A percentile compares a stretch with the other conserved stretches of the same genome.
These are phyloP conservation scores for Closterium sp. DNA, from an alignment of 139 green algal species.

Conservation along the genomic window DNA sequence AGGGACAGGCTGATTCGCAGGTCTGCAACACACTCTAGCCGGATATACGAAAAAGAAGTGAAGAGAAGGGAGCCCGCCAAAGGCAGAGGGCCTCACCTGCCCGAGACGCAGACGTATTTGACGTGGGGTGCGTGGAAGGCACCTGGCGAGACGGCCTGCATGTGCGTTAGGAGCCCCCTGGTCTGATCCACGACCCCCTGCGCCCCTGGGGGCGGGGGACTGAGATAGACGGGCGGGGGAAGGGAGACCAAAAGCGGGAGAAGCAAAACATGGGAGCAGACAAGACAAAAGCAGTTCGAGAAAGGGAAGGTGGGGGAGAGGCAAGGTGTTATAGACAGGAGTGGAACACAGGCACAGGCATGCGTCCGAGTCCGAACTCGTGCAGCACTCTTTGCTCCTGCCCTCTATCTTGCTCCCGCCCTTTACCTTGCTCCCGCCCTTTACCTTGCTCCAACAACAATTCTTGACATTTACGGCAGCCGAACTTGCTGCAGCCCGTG, in stretches of 20 bases:
- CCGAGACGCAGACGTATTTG: constrained; percentile 79
- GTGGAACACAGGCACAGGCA: constrained; percentile 12
- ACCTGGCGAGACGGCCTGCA: constrained; percentile 58
- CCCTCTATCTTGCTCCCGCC: no score
- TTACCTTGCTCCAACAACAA: no score
- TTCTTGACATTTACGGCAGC: no score
- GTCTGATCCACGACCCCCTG: constrained; percentile 86
- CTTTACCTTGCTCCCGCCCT: no score
- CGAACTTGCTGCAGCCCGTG: no score
- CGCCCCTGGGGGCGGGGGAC: constrained; percentile 5
- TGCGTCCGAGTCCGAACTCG: not conserved
- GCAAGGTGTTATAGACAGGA: not conserved
- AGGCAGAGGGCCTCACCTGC: constrained; percentile 55
- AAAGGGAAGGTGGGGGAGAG: not conserved
- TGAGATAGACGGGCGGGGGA: not conserved
- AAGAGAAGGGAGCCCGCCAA: not conserved
- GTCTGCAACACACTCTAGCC: no score
- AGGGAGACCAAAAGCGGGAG: not conserved
- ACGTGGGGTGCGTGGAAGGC: constrained; percentile 66
- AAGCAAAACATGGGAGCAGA: not conserved
- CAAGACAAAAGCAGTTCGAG: not conserved
- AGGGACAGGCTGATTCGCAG: no score
- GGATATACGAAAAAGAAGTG: no score
- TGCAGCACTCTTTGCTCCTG: not conserved
- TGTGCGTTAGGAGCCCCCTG: constrained; percentile 79